phyloP scores from a whole-genome alignment of 805 yeast species.

The Metschnikowia similis region DNA sequence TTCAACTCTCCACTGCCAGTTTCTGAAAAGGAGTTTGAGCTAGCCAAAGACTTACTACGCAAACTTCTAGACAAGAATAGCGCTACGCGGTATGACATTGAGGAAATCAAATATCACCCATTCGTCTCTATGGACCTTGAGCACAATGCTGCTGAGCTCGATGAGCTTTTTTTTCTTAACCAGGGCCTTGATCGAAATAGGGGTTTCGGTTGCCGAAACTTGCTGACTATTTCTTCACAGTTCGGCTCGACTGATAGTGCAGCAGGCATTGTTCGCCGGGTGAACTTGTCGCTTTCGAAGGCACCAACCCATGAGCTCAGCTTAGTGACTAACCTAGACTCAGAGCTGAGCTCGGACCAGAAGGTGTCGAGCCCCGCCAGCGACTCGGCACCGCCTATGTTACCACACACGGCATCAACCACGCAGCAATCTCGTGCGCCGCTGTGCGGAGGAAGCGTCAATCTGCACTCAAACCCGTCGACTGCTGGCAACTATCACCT shows the following conservation, averaged over 20 bases:
- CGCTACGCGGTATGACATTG: constrained; percentile 57
- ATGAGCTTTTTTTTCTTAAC: constrained; percentile 36
- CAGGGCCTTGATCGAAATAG: not conserved
- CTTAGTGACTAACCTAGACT: constrained; percentile 15
- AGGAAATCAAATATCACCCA: constrained; percentile 72
- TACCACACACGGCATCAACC: not conserved
- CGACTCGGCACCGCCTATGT: not conserved
- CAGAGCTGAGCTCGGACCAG: not conserved
- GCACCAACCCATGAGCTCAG: constrained; percentile 32
- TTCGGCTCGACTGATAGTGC: constrained; percentile 29
- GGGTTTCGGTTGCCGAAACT: not conserved
- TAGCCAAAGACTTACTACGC: constrained; percentile 55
- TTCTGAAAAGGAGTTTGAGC: constrained; percentile 38
- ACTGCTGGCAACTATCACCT: not conserved
- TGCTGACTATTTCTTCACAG: not conserved
- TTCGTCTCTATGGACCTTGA: constrained; percentile 47
- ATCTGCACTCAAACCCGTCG: not conserved
- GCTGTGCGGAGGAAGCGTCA: not conserved
- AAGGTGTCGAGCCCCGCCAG: not conserved
- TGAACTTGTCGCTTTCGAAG: constrained; percentile 33
- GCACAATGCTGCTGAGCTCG: constrained; percentile 29
- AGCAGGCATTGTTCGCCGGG: constrained; percentile 69
- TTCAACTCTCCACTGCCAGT: constrained; percentile 40
- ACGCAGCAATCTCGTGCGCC: not conserved
- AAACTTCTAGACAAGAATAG: constrained; percentile 71